Base-by-base conservation (phyloP, 164 flowering plant genomes). In the Kalanchoe fedtschenkoi region DNA sequence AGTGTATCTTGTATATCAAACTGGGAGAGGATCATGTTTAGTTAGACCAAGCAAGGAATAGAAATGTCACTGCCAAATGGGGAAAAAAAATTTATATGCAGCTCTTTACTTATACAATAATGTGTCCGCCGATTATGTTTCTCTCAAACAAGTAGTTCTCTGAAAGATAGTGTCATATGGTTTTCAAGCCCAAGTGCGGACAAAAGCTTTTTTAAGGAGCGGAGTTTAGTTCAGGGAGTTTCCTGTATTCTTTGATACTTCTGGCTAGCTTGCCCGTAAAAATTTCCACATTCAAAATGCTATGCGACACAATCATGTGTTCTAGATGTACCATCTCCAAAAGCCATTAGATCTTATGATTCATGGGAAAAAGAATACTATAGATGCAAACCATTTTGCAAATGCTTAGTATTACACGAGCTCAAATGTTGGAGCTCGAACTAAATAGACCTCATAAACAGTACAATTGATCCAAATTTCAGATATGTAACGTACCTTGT, bases 1-100 rank as follows among this genome's bases (percentile, higher is more conserved):
- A 92, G 63, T 34, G 75, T 67, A 44, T 83, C 95, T 59, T 82
- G 88, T 6, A 68, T 60, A 64, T 83, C 87, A 80, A 92, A 87
- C 98, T 92, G 81, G 17, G 28, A 66, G 70, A 46, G 17, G 38
- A 16, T n/a, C 13, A 17, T 43, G 24, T 57, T 34, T 56, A 28
- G 46, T 60, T 57, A 56, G n/a, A 55, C 10, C 5, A 6, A 57
- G 24, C 22, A 65, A 21, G 55, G 33, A 38, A 38, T 19, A 41
- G 37, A 32, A 29, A 13, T 17, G n/a, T n/a, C n/a, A n/a, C n/a
- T n/a, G n/a, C n/a, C n/a, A n/a, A n/a, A n/a, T n/a, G n/a, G n/a
- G 29, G 14, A 59, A 61, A 21, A 15, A 26, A 15, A 11, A 51
- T n/a, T n/a, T n/a, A n/a, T n/a, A 26, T 51, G 3, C 32, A 51